Percentiles rank a stretch among this genome's conserved stretches.
Conservation (phyloP, 2,329 filamentous ascomycete species). For the Helotiales sp. region DNA sequence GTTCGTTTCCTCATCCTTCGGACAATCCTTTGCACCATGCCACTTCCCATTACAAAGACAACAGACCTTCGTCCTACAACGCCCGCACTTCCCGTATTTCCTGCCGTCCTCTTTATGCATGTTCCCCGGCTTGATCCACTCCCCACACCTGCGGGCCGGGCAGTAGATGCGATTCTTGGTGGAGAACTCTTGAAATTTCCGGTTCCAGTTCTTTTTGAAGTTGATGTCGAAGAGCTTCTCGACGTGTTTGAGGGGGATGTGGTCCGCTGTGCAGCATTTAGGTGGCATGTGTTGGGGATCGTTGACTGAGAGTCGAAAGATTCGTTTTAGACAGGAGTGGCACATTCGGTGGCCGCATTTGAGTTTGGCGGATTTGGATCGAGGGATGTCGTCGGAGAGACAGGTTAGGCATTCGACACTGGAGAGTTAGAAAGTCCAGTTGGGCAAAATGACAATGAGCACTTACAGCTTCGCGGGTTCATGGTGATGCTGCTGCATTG, state of each 20-base stretch:
- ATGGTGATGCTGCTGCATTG: conserved; percentile 15
- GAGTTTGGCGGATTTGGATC: conserved; percentile 69
- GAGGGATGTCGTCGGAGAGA: conserved; percentile 67
- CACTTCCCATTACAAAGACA: conserved; percentile 73
- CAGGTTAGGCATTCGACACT: conserved; percentile 78
- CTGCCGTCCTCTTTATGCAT: conserved; percentile 65
- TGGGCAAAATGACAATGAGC: neutral
- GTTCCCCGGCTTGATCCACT: conserved; percentile 77
- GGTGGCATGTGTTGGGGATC: conserved; percentile 86
- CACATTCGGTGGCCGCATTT: conserved; percentile 85
- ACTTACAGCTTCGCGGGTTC: conserved; percentile 41
- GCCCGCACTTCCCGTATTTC: conserved; percentile 71
- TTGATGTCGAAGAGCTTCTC: conserved; percentile 73
- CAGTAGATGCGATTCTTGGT: conserved; percentile 80
- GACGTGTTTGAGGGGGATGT: conserved; percentile 77
- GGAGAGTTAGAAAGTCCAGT: conserved; percentile 28
- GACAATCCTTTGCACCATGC: conserved; percentile 73
- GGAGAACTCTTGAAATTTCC: conserved; percentile 77
- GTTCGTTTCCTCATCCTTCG: conserved; percentile 69
- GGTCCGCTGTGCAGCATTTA: conserved; percentile 74
- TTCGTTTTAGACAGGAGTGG: conserved; percentile 72
- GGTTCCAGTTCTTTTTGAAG: conserved; percentile 83
- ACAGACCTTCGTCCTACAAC: conserved; percentile 78
- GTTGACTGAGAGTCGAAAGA: conserved; percentile 75
- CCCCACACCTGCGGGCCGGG: conserved; percentile 71